These are phyloP conservation scores for Cydonia oblonga DNA, from an alignment of 331 rosid genomes.

Conservation along the genomic window DNA sequence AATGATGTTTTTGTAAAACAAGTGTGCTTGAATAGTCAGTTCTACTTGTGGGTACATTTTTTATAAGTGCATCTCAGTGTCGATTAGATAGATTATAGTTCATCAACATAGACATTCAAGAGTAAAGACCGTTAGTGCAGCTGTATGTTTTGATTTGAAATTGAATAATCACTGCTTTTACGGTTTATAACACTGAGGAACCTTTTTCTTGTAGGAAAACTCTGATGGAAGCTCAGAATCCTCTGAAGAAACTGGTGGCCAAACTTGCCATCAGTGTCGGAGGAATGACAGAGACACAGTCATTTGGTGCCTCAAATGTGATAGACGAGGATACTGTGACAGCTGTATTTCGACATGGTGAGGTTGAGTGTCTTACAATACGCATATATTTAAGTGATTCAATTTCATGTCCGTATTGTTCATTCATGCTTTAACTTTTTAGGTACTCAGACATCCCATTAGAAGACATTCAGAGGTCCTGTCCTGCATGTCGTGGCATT, in stretches of 20 bases:
- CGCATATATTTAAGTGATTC: not conserved
- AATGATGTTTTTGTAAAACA: not conserved
- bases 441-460: slow-evolving; percentile 61
- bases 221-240: slow-evolving; percentile 55
- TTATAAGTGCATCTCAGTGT: not conserved
- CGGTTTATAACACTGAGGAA: slow-evolving; percentile 10
- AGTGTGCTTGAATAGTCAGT: not conserved
- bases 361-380: slow-evolving; percentile 13
- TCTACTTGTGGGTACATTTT: not conserved
- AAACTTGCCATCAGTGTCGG: slow-evolving; percentile 81
- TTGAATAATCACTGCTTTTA: not conserved
- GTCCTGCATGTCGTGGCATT: slow-evolving; percentile 91
- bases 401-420: slow-evolving; percentile 5
- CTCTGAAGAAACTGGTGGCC: slow-evolving; percentile 69
- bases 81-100: not conserved
- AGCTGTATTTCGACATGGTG: slow-evolving; percentile 65
- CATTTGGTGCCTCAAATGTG: slow-evolving; percentile 77
- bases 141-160: not conserved
- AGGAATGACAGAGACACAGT: slow-evolving; percentile 53
- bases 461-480: slow-evolving; percentile 67
- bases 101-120: not conserved
- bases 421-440: slow-evolving; percentile 16
- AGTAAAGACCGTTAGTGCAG: not conserved
- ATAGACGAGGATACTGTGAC: slow-evolving; percentile 82
- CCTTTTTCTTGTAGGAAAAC: slow-evolving; percentile 43